A percentile compares a stretch with the other conserved stretches of the same genome.
phyloP scores from a whole-genome alignment of 768 basidiomycete genomes.

The Baorangia bicolor region DNA sequence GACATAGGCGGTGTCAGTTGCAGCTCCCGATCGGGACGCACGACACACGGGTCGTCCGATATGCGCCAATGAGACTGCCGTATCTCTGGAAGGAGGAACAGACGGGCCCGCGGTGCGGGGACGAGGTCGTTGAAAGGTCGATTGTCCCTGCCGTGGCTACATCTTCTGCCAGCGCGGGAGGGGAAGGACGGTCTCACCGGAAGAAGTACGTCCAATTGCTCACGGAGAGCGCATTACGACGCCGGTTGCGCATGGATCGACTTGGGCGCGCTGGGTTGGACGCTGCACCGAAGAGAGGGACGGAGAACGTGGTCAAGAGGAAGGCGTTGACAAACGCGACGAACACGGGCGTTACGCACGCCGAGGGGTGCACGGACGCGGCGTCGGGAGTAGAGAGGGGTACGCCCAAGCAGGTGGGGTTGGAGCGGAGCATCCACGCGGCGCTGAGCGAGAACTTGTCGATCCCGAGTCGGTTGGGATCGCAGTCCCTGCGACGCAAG shows the following conservation, averaged over 20 bases:
- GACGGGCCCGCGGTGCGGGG: background rate
- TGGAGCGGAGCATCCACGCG: conserved; percentile 5
- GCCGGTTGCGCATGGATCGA: conserved; percentile 15
- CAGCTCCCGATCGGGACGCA: conserved; percentile 9
- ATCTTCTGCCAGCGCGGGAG: background rate
- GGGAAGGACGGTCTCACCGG: conserved; percentile 1
- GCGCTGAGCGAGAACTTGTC: conserved; percentile 20
- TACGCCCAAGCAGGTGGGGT: conserved; percentile 11
- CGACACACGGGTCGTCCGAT: conserved; percentile 19
- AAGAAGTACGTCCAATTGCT: conserved; percentile 23
- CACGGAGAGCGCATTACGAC: conserved; percentile 20
- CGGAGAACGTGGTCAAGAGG: conserved; percentile 6
- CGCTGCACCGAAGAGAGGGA: background rate
- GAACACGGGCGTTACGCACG: background rate
- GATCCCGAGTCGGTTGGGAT: conserved; percentile 1
- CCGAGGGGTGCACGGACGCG: background rate
- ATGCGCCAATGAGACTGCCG: conserved; percentile 13
- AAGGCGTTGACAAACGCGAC: conserved; percentile 16
- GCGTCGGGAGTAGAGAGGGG: background rate
- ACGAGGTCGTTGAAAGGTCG: background rate
- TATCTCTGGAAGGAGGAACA: conserved; percentile 20
- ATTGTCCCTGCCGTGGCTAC: background rate
- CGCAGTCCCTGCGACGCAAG: conserved; percentile 7
- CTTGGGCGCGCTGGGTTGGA: background rate
- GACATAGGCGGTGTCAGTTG: conserved; percentile 9